Base-by-base conservation (phyloP, 768 basidiomycete species). In the Baorangia bicolor region DNA sequence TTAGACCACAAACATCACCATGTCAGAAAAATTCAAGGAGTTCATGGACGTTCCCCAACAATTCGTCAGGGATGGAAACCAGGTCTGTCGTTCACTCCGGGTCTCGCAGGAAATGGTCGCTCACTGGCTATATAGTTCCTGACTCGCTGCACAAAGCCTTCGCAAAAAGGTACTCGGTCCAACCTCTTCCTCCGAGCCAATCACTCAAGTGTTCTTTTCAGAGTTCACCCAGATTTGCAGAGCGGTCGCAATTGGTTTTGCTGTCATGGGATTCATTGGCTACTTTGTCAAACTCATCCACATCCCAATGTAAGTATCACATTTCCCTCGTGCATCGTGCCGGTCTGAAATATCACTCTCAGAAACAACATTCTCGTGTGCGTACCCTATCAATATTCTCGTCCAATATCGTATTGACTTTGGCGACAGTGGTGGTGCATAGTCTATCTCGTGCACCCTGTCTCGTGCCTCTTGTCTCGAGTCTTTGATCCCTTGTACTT, bases 351-450 rank as follows among this genome's bases (percentile, higher is more conserved):
- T 46, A 8, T 33, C 14, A 3, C 23, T 52, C 53, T 14, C 66
- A 96, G 94, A 83, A 97, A 96, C 78, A 96, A 97, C 73, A 97
- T 97, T 65, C 84, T 97, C 59, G 94, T 97, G 94, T 97, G 83
- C 67, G 94, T 92, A 45, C 28, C 25, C 34, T 50, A 34, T 5
- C 43, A 33, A 41, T 49, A 23, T 18, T 30, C 16, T 5, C 4
- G 8, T 11, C 23, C 18, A 42, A 41, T 30, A 41, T 46, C 56
- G 68, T 75, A 51, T 79, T 65, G 56, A 66, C 48, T 39, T 9
- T 41, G 38, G 39, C 28, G 34, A 55, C 75, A 92, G 90, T 55
- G 90, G 90, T 72, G 90, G 89, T 41, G 89, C 89, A 76, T 92
- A 79, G 75, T 31, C 34, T 66, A 59, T 66, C 63, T 67, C 27